Evolutionary conservation across 2,329 filamentous ascomycete genomes (phyloP), one percentile per base, ranked within the genome.

Genomic region (Fusarium acutatum): DNA sequence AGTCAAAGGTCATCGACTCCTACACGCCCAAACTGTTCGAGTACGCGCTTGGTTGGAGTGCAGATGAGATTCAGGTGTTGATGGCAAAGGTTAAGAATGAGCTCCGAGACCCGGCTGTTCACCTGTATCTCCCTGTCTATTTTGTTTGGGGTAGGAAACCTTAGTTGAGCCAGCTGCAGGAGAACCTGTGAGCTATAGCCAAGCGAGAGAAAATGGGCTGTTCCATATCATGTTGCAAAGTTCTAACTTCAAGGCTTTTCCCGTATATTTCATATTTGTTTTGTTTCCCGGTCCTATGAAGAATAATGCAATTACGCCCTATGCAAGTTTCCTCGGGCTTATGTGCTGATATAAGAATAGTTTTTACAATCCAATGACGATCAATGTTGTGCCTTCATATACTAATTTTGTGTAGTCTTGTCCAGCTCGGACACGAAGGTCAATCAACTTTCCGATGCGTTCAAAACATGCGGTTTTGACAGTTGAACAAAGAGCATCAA

Each of bases 81-180:
- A 75, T 75, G 47, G 70, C 73, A 0, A 41, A 73, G n/a, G 63
- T 69, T 0, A 75, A 75, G 24, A 60, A 72, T 11, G 74, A 76
- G 22, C 60, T 76, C 3, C 43, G 41, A 22, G 53, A 76, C 10
- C 59, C 60, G 7, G 18, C 69, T 20, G 12, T 73, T n/a, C 74
- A 76, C 17, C 5, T 76, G 6, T 76, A 73, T 37, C 49, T 71
- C 8, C 69, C 65, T n/a, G 70, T 73, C 11, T 37, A 54, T 40
- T 18, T 73, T 54, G 46, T 66, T 13, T 59, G 73, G 73, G 69
- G 64, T 7, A 65, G 41, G n/a, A 72, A 69, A 11, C 64, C 69
- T 20, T 68, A 35, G 18, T 34, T 20, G 11, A 20, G n/a, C 4
- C 8, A 24, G 11, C 6, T 2, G 6, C n/a, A 7, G 11, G 12